Evolutionary conservation across 179 eudicot species (phyloP), one percentile per base, ranked within the genome.

Genomic region (Silene vulgaris): DNA sequence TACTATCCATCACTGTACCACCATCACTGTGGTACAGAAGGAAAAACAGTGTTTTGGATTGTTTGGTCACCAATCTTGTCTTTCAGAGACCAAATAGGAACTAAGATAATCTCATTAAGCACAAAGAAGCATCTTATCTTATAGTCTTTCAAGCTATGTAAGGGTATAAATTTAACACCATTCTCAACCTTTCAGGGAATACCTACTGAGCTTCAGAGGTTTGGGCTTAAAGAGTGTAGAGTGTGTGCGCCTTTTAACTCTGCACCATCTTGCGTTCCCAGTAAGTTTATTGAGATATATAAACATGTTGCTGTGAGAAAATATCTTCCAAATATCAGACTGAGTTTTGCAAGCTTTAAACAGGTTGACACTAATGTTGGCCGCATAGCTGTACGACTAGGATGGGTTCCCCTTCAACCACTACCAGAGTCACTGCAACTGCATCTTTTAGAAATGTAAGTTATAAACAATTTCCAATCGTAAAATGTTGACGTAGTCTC

Each of bases 361-460:
- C 77, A 95, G 99, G 99, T 92, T 76, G 99, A 95, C 83, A 90
- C 93, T 62, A 95, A 95, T 81, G 99, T 95, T 80, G 96, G 91
- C 20, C 82, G 97, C 8, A 89, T 95, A 54, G 96, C 97, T 57
- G 97, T 95, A 68, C 82, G 97, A 75, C 90, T 92, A 21, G 99
- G 99, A 66, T 95, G 99, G 99, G 97, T 95, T 48, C 99, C 99
- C 35, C 92, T 95, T 43, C 97, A 90, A 82, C 97, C 99, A 64
- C 84, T 92, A 35, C 97, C 97, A 29, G 99, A 95, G 81, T 85
- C 91, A 30, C 96, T 92, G 78, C 97, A 92, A 72, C 72, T 92
- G 84, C 99, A 95, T 80, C 97, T 95, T 67, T 81, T 95, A 83
- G 97, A 95, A 79, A 59, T 88, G 99, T 92, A 79, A 86, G 99